These are phyloP conservation scores for Moricandia arvensis DNA, from an alignment of 345 rosid species.

Conservation along the genomic window DNA sequence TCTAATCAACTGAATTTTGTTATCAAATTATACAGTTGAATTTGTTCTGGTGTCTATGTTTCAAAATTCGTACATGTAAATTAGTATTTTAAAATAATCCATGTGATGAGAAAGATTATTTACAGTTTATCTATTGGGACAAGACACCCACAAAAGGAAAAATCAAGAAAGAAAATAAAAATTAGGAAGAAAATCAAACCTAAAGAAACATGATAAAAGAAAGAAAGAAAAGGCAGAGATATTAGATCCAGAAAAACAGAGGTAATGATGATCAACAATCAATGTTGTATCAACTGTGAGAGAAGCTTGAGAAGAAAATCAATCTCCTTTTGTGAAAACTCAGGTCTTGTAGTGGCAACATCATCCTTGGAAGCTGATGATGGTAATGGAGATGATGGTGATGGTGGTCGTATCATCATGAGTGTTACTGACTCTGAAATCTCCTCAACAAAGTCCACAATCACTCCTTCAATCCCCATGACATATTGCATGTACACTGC, in stretches of 20 bases:
- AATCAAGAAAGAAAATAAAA: neutral
- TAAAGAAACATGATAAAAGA: neutral
- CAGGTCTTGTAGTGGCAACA: constrained; percentile 48
- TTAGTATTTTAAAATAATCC: neutral
- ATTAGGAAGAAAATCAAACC: neutral
- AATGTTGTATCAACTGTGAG: constrained; percentile 71
- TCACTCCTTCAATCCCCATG: constrained; percentile 94
- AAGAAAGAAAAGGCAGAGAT: neutral
- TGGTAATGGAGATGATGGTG: constrained; percentile 8
- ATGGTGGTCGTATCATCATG: constrained; percentile 42
- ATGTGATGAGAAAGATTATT: neutral
- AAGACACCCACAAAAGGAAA: constrained; percentile 3
- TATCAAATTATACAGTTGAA: too few species aligned
- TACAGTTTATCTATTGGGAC: constrained; percentile 17
- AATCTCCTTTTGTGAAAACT: constrained; percentile 69
- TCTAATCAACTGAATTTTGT: too few species aligned
- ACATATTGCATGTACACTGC: constrained; percentile 92
- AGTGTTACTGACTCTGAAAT: constrained; percentile 59
- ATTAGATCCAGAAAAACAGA: neutral
- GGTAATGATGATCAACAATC: constrained; percentile 11
- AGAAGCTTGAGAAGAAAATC: constrained; percentile 87
- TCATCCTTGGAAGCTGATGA: constrained; percentile 19
- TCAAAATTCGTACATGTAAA: too few species aligned
- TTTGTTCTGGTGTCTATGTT: too few species aligned
- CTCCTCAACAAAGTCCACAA: constrained; percentile 81